Evolutionary conservation across 2,329 filamentous ascomycete genomes (phyloP).

Genomic region (Fusarium humuli): DNA sequence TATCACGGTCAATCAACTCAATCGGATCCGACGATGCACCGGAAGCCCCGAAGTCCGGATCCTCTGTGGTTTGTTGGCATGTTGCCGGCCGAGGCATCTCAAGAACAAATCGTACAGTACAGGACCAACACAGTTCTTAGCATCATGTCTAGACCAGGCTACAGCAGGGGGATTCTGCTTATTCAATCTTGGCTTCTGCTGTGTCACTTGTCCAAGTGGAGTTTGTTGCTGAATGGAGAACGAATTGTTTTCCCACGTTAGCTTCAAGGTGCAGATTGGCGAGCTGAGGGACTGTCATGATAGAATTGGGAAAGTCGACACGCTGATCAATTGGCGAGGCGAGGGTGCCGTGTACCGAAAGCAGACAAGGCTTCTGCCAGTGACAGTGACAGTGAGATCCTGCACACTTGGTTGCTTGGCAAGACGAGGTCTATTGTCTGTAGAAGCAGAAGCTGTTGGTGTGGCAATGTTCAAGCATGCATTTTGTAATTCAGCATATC

Average conservation of each 20-base stretch:
- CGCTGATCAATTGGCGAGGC: constrained; percentile 27
- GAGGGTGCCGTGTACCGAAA: constrained; percentile 4
- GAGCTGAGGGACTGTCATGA: constrained; percentile 22
- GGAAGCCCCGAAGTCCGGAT: background rate
- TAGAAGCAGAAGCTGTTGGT: background rate
- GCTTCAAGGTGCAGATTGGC: constrained; percentile 26
- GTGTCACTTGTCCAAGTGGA: constrained; percentile 1
- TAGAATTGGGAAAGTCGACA: constrained; percentile 1
- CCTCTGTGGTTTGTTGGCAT: background rate
- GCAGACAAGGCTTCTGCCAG: background rate
- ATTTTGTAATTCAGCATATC: background rate
- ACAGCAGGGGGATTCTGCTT: background rate
- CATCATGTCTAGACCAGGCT: background rate
- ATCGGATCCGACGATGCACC: background rate
- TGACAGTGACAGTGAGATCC: constrained; percentile 18
- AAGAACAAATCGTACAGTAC: background rate
- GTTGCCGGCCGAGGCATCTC: background rate
- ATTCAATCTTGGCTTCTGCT: background rate
- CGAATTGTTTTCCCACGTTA: constrained; percentile 8
- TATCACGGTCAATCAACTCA: background rate
- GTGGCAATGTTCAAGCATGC: constrained; percentile 1
- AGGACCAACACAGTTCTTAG: background rate
- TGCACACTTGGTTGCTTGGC: constrained; percentile 18
- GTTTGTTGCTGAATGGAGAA: background rate
- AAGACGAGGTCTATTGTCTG: background rate